Base-by-base conservation (phyloP, 768 basidiomycete species). In the Mycena leptocephala region DNA sequence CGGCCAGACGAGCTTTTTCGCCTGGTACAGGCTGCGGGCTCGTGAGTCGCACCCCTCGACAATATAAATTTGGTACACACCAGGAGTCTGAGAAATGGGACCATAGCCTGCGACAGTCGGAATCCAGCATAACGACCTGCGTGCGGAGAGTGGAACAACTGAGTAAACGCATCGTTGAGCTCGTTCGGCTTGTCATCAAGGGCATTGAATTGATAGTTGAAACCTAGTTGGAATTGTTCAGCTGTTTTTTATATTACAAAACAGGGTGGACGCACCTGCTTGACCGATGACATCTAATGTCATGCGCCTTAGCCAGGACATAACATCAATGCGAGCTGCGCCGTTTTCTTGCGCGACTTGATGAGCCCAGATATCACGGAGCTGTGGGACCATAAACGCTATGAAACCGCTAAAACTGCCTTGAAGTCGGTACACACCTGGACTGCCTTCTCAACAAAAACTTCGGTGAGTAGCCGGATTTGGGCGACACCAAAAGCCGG, bases 401-500 rank as follows among this genome's bases (percentile, higher is more conserved):
- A 14, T 9, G 22, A 11, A 41, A 28, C 24, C 10, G 4, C 7
- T 28, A 2, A 55, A 26, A n/a, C n/a, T n/a, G n/a, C n/a, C n/a
- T n/a, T n/a, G n/a, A 41, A 20, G 56, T 22, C 32, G 9, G 2
- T n/a, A 26, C 24, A 30, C 43, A 87, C 88, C 76, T 82, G 74
- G 6, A 82, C 65, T 0, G 88, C 77, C 71, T 88, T 88, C 3
- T 82, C 82, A 7, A 86, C 62, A 86, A 89, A 62, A 20, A 86
- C 83, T 1, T 82, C 80, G 0, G 86, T 86, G 8, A 89, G 51
- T 14, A 82, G 84, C 0, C 88, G 83, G 37, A 89, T 84, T 70
- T 89, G 89, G 1, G 83, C 79, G 2, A 84, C 83, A 3, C 89
- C 86, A 56, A 90, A 90, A 3, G 88, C 87, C 6, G 88, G 89